Percentiles rank a stretch among this genome's conserved stretches.
Conservation (phyloP, 2,329 filamentous ascomycete species). For the Pseudocercospora cruenta region DNA sequence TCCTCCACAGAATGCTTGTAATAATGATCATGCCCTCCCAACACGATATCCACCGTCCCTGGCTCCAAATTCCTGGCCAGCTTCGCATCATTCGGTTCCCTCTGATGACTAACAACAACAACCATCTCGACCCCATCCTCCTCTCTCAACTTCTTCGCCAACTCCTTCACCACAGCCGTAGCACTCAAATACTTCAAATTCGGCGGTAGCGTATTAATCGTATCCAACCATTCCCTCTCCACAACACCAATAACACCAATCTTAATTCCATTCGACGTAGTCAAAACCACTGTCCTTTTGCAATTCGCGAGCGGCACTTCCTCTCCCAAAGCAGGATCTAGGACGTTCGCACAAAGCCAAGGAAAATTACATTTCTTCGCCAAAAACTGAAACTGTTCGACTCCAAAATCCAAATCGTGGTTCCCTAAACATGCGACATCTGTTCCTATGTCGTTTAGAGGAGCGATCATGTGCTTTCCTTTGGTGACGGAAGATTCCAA, state of each 20-base stretch:
- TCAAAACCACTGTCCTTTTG: conserved; percentile 74
- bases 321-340: conserved; percentile 79
- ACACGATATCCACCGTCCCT: conserved; percentile 76
- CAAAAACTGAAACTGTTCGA: conserved; percentile 76
- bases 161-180: conserved; percentile 71
- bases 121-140: conserved; percentile 77
- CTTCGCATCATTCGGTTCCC: conserved; percentile 88
- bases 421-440: conserved; percentile 87
- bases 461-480: conserved; percentile 84
- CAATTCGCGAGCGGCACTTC: conserved; percentile 75
- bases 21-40: conserved; percentile 89
- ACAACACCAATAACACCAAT: conserved; percentile 83
- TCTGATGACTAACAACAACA: conserved; percentile 80
- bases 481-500: conserved; percentile 89
- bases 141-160: conserved; percentile 72
- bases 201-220: conserved; percentile 83
- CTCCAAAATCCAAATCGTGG: conserved; percentile 90
- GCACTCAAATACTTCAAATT: conserved; percentile 81
- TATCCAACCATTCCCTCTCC: conserved; percentile 85
- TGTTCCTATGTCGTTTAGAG: conserved; percentile 77
- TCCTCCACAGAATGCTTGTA: conserved; percentile 73
- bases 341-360: conserved; percentile 86
- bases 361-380: conserved; percentile 78
- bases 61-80: conserved; percentile 71
- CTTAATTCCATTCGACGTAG: conserved; percentile 80